A percentile compares a stretch with the other conserved stretches of the same genome.
phyloP scores from a whole-genome alignment of 768 basidiomycete species.

The Glaciozyma martinii region DNA sequence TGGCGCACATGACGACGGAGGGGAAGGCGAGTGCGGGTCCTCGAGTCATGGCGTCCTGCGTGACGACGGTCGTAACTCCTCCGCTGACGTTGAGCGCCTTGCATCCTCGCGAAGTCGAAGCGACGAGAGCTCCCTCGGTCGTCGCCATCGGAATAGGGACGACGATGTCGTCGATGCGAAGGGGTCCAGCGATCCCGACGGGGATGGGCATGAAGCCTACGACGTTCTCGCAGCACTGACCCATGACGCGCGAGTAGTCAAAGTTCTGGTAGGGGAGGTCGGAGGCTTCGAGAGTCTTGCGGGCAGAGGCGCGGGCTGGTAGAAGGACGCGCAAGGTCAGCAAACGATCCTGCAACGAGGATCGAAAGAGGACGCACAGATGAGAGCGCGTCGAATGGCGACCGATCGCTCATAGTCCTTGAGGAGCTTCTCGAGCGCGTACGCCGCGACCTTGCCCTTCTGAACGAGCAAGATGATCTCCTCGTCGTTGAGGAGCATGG shows the following conservation, averaged over 20 bases:
- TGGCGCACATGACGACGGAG: constrained; percentile 62
- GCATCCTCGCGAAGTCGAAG: constrained; percentile 92
- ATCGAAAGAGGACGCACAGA: constrained; percentile 58
- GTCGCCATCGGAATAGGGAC: constrained; percentile 98
- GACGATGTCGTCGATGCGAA: constrained; percentile 73
- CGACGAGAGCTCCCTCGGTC: constrained; percentile 97
- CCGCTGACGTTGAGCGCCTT: constrained; percentile 95
- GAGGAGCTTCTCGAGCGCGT: constrained; percentile 90
- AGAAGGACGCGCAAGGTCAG: constrained; percentile 6
- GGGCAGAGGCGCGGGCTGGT: constrained; percentile 73
- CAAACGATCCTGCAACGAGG: background rate
- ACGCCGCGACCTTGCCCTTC: constrained; percentile 87
- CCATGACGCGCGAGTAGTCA: constrained; percentile 87
- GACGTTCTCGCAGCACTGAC: constrained; percentile 98
- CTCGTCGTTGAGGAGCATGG: constrained; percentile 63
- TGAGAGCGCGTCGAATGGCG: constrained; percentile 69
- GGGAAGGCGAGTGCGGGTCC: constrained; percentile 98
- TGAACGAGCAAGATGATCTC: constrained; percentile 81
- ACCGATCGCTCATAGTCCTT: constrained; percentile 83
- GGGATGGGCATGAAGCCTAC: constrained; percentile 94
- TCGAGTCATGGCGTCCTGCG: constrained; percentile 91
- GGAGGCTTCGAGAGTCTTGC: constrained; percentile 72
- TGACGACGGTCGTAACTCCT: constrained; percentile 87
- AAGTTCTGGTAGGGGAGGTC: constrained; percentile 74
- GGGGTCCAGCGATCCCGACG: constrained; percentile 90